phyloP scores from a whole-genome alignment of 192 early-diverging fungal genomes.

The Coemansia sp. region DNA sequence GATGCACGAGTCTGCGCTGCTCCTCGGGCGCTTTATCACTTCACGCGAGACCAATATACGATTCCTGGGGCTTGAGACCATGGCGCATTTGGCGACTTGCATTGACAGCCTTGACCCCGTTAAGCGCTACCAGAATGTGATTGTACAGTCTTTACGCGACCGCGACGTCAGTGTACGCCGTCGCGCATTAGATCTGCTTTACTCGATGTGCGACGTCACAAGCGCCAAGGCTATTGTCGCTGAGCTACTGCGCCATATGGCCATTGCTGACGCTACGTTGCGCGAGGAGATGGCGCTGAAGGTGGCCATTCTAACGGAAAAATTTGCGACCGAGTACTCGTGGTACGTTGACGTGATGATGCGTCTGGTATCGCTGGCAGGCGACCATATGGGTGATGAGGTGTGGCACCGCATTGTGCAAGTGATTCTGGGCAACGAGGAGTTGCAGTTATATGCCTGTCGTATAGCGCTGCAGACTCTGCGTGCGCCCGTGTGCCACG shows the following conservation, averaged over 20 bases:
- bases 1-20: conserved; percentile 75
- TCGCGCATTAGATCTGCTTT: conserved; percentile 91
- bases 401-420: conserved; percentile 98
- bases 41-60: conserved; percentile 97
- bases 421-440: conserved; percentile 94
- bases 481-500: conserved; percentile 89
- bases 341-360: conserved; percentile 99
- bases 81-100: conserved; percentile 88
- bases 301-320: conserved; percentile 98
- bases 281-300: conserved; percentile 98
- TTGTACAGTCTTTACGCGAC: conserved; percentile 90
- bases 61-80: conserved; percentile 96
- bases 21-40: conserved; percentile 88
- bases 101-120: conserved; percentile 81
- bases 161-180: conserved; percentile 97
- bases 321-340: conserved; percentile 93
- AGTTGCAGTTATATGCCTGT: conserved; percentile 91
- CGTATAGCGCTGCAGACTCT: conserved; percentile 79
- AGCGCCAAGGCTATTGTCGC: conserved; percentile 86
- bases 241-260: conserved; percentile 89
- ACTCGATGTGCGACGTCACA: conserved; percentile 92
- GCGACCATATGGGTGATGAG: conserved; percentile 94
- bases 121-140: conserved; percentile 80
- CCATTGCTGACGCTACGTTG: conserved; percentile 84
- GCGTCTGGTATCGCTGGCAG: conserved; percentile 91